Conservation (phyloP, 305 asterid genomes). For the Rubia balearica region DNA sequence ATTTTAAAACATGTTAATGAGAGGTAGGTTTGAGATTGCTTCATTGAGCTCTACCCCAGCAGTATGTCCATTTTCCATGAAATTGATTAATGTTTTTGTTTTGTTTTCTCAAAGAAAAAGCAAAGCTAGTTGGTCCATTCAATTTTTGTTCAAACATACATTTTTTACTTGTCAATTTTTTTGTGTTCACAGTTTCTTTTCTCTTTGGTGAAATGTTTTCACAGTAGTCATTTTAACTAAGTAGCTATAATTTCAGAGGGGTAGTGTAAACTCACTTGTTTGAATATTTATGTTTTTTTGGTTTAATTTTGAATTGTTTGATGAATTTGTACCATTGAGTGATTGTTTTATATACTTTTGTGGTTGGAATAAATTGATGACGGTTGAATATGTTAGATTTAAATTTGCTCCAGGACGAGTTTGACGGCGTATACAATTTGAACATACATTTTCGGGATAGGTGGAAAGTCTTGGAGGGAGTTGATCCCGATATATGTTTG, state of each 20-base stretch:
- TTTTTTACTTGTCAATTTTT: neutral
- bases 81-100: neutral
- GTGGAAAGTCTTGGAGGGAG: no score
- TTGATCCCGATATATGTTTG: no score
- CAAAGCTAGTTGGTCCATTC: neutral
- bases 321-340: no score
- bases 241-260: neutral
- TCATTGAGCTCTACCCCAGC: neutral
- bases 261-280: no score
- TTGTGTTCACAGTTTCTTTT: neutral
- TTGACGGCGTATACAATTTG: no score
- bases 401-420: no score
- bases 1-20: neutral
- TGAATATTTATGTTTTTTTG: no score
- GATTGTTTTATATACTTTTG: no score
- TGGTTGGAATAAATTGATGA: no score
- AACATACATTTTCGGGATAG: no score
- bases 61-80: neutral
- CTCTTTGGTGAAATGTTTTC: neutral
- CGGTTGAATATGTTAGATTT: no score
- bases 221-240: neutral
- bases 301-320: no score
- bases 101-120: neutral
- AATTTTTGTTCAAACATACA: neutral
- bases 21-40: neutral